Evolutionary conservation across 805 yeast genomes (phyloP).

Genomic region (Ogataea salicorniae): DNA sequence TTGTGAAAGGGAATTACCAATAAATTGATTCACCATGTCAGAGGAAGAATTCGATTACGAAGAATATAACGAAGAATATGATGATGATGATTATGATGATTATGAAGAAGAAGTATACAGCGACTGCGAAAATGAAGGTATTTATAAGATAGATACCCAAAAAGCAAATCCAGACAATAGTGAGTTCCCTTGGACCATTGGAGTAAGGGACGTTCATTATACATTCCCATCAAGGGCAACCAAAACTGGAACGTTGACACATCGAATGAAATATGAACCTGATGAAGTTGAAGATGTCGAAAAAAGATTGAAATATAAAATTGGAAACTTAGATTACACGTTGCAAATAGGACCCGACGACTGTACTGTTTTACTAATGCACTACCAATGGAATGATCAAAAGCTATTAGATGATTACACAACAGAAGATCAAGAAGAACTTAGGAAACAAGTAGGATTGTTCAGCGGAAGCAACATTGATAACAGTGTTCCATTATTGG

Average conservation of each 20-base stretch:
- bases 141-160: neutral
- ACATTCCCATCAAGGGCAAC: constrained; percentile 18
- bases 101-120: constrained; percentile 16
- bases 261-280: constrained; percentile 26
- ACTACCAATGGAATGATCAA: constrained; percentile 57
- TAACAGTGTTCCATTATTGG: constrained; percentile 1
- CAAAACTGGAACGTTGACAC: constrained; percentile 17
- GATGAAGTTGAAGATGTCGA: constrained; percentile 30
- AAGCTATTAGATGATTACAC: constrained; percentile 49
- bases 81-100: constrained; percentile 21
- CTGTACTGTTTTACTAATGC: constrained; percentile 40
- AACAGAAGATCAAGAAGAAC: constrained; percentile 31
- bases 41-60: constrained; percentile 10
- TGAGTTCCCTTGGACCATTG: constrained; percentile 18
- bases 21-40: constrained; percentile 1
- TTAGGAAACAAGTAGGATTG: constrained; percentile 26
- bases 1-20: too few relatives aligned
- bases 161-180: constrained; percentile 11
- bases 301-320: constrained; percentile 21
- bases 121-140: neutral
- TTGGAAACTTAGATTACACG: constrained; percentile 31
- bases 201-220: constrained; percentile 9
- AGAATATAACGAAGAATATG: constrained; percentile 10
- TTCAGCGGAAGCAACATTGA: constrained; percentile 30
- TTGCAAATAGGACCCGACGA: constrained; percentile 35